Evolutionary conservation across 257 asterid species (phyloP).

Genomic region (Solanum clarkiae): DNA sequence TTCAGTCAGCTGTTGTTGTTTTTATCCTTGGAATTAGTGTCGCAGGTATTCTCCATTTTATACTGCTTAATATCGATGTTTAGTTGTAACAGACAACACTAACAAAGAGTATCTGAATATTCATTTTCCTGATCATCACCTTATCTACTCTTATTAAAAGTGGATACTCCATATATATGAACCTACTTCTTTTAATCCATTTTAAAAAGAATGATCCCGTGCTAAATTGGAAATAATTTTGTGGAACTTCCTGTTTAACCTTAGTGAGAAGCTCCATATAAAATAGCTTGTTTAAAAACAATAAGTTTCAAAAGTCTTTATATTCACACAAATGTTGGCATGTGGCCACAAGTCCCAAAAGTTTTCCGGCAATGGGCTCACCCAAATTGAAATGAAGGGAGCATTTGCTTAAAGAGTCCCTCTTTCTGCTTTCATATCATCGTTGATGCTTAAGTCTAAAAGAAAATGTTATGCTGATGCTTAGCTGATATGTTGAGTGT

Average conservation of each 20-base stretch:
- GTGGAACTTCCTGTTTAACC: neutral
- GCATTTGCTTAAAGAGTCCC: neutral
- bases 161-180: neutral
- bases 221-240: neutral
- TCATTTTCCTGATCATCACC: neutral
- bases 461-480: neutral
- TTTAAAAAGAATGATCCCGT: neutral
- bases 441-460: neutral
- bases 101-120: neutral
- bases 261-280: neutral
- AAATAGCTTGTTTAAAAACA: neutral
- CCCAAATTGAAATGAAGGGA: neutral
- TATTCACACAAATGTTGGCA: neutral
- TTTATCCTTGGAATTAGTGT: neutral
- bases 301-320: neutral
- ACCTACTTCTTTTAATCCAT: neutral
- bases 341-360: neutral
- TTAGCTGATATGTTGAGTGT: neutral
- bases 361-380: neutral
- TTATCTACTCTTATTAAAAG: neutral
- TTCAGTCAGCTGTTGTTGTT: neutral
- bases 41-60: neutral
- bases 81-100: neutral
- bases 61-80: neutral
- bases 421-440: neutral